Evolutionary conservation across 2,329 filamentous ascomycete species (phyloP).

Genomic region (Colletotrichum cordylinicola): DNA sequence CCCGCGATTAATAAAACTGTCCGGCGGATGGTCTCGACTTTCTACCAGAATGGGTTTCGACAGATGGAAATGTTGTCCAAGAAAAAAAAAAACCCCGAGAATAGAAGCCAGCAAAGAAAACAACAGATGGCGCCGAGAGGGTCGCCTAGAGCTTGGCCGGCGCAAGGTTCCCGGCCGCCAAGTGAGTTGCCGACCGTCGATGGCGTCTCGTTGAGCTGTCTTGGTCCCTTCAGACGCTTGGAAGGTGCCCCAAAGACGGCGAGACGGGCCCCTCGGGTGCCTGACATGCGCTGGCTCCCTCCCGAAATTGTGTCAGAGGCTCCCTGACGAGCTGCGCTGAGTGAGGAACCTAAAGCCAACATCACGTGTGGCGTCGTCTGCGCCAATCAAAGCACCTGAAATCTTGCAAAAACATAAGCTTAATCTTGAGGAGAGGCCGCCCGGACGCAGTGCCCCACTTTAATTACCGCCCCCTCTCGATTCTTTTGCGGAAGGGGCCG

Average conservation of each 20-base stretch:
- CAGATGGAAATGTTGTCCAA: not conserved
- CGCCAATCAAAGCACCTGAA: not conserved
- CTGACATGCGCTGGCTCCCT: not conserved
- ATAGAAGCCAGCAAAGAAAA: not conserved
- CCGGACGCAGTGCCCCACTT: not conserved
- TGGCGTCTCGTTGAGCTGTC: not conserved
- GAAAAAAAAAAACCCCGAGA: not conserved
- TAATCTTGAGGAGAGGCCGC: conserved; percentile 11
- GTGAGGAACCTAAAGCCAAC: not conserved
- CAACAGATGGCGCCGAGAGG: not conserved
- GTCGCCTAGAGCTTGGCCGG: conserved; percentile 14
- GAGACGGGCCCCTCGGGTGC: not conserved
- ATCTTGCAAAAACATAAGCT: conserved; percentile 1
- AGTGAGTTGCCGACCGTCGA: not conserved
- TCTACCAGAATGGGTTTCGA: not conserved
- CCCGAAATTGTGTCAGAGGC: not conserved
- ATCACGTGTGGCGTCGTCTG: not conserved
- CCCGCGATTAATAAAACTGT: not conserved
- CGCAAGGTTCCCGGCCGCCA: conserved; percentile 5
- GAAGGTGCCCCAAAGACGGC: not conserved
- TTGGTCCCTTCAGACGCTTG: not conserved
- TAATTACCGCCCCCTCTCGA: not conserved
- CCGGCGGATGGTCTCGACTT: not conserved
- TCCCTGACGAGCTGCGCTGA: not conserved
- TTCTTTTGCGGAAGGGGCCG: conserved; percentile 4